Conservation (phyloP, 192 early-diverging fungal species). For the Cetraspora pellucida region DNA sequence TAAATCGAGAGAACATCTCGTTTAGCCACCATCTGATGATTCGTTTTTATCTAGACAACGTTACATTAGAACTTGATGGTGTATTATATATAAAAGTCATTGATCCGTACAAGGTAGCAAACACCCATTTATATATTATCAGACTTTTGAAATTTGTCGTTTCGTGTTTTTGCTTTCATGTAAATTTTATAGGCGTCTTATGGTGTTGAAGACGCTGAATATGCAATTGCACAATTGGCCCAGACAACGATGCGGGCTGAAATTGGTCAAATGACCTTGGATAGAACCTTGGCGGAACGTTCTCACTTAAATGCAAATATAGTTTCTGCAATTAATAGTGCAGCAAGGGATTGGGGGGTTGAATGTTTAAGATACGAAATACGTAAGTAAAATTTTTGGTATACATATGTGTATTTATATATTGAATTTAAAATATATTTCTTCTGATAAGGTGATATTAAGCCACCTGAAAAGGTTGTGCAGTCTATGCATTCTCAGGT, state of each 20-base stretch:
- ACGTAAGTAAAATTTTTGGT: conserved; percentile 44
- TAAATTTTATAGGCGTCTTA: conserved; percentile 69
- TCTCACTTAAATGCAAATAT: conserved; percentile 91
- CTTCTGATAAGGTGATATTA: conserved; percentile 68
- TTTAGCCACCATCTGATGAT: not conserved
- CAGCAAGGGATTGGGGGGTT: conserved; percentile 95
- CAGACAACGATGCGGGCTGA: conserved; percentile 99
- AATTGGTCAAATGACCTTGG: conserved; percentile 97
- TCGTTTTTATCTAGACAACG: conserved; percentile 73
- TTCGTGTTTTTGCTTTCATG: not conserved
- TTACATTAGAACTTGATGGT: conserved; percentile 93
- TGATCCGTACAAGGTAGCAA: conserved; percentile 82
- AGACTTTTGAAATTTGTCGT: not conserved
- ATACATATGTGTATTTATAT: not conserved
- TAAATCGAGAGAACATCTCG: not conserved
- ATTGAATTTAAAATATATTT: not conserved
- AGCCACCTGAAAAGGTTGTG: conserved; percentile 93
- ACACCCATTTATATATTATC: not conserved
- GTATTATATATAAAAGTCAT: conserved; percentile 93
- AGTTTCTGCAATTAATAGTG: conserved; percentile 91
- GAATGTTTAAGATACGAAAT: conserved; percentile 95
- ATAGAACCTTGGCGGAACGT: conserved; percentile 92
- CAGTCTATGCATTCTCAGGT: conserved; percentile 98
- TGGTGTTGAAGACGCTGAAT: conserved; percentile 93
- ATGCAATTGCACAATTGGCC: conserved; percentile 94